Evolutionary conservation across 2,329 filamentous ascomycete species (phyloP), one percentile per base, ranked within the genome.

Genomic region (Cucurbitaria berberidis): DNA sequence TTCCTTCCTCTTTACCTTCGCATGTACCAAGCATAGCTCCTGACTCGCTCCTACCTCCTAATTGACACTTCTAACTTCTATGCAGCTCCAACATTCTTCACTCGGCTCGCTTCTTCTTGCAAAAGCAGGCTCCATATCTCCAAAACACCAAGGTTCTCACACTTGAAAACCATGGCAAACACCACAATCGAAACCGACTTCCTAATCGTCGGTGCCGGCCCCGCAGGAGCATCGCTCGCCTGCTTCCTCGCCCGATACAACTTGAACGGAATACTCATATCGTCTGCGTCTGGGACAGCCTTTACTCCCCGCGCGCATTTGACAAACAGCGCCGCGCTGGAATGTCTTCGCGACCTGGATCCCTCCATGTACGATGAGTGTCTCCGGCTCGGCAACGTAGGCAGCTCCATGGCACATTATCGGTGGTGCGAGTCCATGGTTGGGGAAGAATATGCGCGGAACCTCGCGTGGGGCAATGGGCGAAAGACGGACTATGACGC

Each of bases 281-380:
- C 78, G 6, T 64, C 76, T 1, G 77, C 80, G 0, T 68, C 81
- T 0, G 77, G 79, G 3, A 84, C 80, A 1, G 82, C 84, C 1
- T 74, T 82, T 51, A 85, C 83, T 1, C 85, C 85, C 1, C 74
- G 85, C 22, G 84, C 84, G 0, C 84, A 87, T 63, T 84, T 86
- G 50, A 85, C 81, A 38, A 87, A 86, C 64, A 82, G 81, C 68
- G 83, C 82, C 0, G 82, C 82, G 0, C 35, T 61, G 75, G 85
- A 80, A 67, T 79, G 76, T 61, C 67, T 80, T 8, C 73, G 78
- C 26, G 78, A 80, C 53, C 77, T 80, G 36, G 77, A 74, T 2
- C 67, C 22, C 3, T 27, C 41, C 1, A 11, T 80, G 8, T 77
- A 78, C 40, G 68, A 75, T 9, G 68, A 73, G 32, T 70, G 70